Evolutionary conservation across 2,329 filamentous ascomycete species (phyloP).

Genomic region (Sclerotinia borealis): DNA sequence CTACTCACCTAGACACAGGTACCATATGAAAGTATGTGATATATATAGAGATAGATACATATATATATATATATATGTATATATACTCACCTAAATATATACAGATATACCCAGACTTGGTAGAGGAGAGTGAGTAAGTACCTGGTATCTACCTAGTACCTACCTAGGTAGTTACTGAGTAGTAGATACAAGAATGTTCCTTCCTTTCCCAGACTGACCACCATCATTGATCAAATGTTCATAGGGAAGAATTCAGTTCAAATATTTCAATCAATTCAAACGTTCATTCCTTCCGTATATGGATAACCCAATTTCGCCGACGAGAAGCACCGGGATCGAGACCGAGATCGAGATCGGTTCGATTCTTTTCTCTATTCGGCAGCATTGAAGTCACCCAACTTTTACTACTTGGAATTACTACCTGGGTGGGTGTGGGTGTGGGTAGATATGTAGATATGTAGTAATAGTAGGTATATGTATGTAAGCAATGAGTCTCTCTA

Average conservation of each 20-base stretch:
- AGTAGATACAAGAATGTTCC: not conserved
- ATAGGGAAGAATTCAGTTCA: too few species aligned
- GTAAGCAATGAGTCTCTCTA: not conserved
- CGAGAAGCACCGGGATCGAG: not conserved
- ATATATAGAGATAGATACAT: too few species aligned
- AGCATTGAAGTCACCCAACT: not conserved
- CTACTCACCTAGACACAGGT: too few species aligned
- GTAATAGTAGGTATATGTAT: not conserved
- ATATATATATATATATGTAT: not conserved
- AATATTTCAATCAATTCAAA: too few species aligned
- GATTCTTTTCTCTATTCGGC: not conserved
- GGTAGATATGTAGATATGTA: too few species aligned
- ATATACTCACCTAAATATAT: not conserved
- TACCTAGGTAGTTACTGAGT: not conserved
- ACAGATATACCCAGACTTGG: not conserved
- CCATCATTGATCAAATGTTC: too few species aligned
- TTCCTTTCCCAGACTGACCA: not conserved
- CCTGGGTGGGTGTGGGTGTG: too few species aligned
- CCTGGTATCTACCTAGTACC: too few species aligned
- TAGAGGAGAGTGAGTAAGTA: too few species aligned
- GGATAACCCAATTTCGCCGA: not conserved
- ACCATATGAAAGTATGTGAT: too few species aligned
- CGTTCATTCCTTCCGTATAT: not conserved
- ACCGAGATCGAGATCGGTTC: not conserved
- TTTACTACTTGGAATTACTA: not conserved